Base-by-base conservation (phyloP, 345 rosid species). In the Tarenaya hassleriana region DNA sequence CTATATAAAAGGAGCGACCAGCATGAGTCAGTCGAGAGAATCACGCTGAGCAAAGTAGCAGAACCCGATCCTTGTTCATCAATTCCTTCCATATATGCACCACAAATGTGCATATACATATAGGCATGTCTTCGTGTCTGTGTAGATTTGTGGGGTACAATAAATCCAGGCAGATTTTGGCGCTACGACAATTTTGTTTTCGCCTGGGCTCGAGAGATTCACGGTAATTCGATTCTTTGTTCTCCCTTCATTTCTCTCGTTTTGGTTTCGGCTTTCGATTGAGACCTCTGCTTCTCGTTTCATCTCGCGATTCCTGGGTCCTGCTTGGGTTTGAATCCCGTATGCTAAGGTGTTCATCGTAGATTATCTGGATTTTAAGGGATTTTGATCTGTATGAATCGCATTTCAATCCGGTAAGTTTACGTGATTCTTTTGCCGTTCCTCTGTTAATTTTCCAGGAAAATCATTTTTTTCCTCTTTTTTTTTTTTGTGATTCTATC, bases 161-260 rank as follows among this genome's bases (percentile, higher is more conserved):
- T 24, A 24, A 24, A 24, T 24, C 5, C 29, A 24, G 29, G 3
- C 29, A 24, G 29, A n/a, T n/a, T n/a, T n/a, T n/a, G n/a, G n/a
- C n/a, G n/a, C 24, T 10, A 33, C 27, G 17, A 34, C 61, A 43
- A 47, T 48, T 20, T 8, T 10, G 20, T 16, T 53, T 16, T 46
- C 41, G 67, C 41, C 33, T 55, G n/a, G 8, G 56, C 50, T 63
- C 44, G 69, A 56, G 69, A 50, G 1, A 27, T 56, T 64, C 63
- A 50, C 63, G 69, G 47, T 57, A 52, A 14, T 57, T 56, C 63
- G 13, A 14, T 57, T 57, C 63, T 40, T 56, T 46, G 24, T 32
- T 17, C 24, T 42, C 43, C n/a, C n/a, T n/a, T n/a, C n/a, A n/a
- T 47, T 40, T 34, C 29, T 52, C 27, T 52, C 31, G 29, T 24